Evolutionary conservation across 2,329 filamentous ascomycete genomes (phyloP).

Genomic region (Fusarium paranaense): DNA sequence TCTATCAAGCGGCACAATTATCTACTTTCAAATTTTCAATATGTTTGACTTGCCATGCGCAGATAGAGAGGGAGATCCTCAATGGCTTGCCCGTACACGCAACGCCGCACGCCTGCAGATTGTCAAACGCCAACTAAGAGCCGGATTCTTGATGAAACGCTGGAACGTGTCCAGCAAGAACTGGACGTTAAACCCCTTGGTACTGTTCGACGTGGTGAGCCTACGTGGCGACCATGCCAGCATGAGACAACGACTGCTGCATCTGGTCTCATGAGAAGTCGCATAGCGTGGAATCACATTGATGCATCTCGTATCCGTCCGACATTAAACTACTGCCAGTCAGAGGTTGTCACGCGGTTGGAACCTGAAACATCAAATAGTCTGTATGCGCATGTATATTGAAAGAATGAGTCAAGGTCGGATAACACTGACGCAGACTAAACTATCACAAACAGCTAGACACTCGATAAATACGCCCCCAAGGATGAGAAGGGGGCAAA

Average conservation of each 20-base stretch:
- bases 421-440: background rate
- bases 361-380: background rate
- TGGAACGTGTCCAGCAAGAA: constrained; percentile 33
- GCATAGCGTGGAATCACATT: background rate
- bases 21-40: background rate
- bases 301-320: background rate
- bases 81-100: background rate
- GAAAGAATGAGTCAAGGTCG: background rate
- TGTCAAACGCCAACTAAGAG: constrained; percentile 19
- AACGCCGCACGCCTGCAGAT: constrained; percentile 10
- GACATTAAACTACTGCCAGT: background rate
- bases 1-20: background rate
- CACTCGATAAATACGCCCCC: constrained; percentile 1
- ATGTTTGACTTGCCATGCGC: background rate
- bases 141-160: constrained; percentile 30
- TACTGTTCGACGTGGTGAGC: constrained; percentile 16
- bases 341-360: background rate
- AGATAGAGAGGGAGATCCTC: background rate
- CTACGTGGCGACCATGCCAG: constrained; percentile 29
- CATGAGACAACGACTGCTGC: constrained; percentile 8
- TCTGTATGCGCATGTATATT: background rate
- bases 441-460: constrained; percentile 10
- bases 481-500: constrained; percentile 8
- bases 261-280: background rate
- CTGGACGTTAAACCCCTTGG: constrained; percentile 11